Base-by-base conservation (phyloP, 495 filamentous ascomycete species). In the Penicillium parvum region DNA sequence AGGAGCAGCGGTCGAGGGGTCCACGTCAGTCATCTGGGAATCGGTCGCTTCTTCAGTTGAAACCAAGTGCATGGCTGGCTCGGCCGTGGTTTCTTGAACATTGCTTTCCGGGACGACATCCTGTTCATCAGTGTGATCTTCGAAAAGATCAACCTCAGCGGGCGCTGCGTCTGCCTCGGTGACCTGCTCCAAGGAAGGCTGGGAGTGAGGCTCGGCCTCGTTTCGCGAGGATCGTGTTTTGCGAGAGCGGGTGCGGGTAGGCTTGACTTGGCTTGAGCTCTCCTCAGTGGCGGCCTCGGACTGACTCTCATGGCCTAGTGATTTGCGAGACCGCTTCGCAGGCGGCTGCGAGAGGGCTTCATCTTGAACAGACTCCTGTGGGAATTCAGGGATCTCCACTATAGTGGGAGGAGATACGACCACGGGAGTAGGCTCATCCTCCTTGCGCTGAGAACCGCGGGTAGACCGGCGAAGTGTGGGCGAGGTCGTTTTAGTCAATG, bases 271-370 rank as follows among this genome's bases (percentile, higher is more conserved):
- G 4, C 18, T 17, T 1, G 48, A 49, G 7, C 11, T 43, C 26
- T 53, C 52, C 20, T 47, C 50, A 2, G 45, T 20, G 11, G 49
- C 30, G 9, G 37, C 36, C 2, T 49, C 47, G 21, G 53, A 39
- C 15, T 53, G 37, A 5, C 53, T 58, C n/a, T 58, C 58, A 8
- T 58, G 42, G 21, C 55, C 55, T 5, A 49, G 39, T 8, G 59
- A 65, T 30, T 62, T 57, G 23, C 63, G 59, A 6, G 47, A 32
- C 17, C 46, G 25, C 34, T 58, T 58, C 11, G 50, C 32, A 6
- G 48, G 37, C 7, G 33, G 48, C 18, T 40, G 51, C 9, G 54
- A 37, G 3, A 37, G 25, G 11, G 42, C 48, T 15, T 26, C 1
- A 17, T 50, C 34, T 22, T 48, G 15, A 16, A 10, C 18, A 5